Evolutionary conservation across 768 basidiomycete genomes (phyloP).

Genomic region (Myochromella boudieri): DNA sequence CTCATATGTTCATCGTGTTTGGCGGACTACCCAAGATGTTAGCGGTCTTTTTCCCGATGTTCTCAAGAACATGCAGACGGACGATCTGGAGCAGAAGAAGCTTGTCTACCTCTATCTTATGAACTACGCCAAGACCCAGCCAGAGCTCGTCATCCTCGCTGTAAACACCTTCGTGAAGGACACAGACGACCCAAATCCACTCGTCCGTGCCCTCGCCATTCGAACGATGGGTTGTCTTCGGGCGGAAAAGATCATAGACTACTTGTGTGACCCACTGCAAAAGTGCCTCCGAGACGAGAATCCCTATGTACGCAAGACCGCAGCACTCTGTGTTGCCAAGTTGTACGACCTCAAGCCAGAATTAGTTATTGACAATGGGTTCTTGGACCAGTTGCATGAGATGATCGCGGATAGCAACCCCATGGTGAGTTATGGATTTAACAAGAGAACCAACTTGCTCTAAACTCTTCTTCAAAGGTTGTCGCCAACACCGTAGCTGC

Average conservation of each 20-base stretch:
- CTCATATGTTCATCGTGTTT: slow-evolving; percentile 5
- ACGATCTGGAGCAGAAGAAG: slow-evolving; percentile 99
- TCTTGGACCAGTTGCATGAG: slow-evolving; percentile 83
- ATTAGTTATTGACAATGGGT: slow-evolving; percentile 92
- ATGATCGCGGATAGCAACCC: slow-evolving; percentile 96
- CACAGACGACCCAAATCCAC: slow-evolving; percentile 93
- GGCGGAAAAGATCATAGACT: slow-evolving; percentile 99
- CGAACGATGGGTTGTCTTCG: slow-evolving; percentile 97
- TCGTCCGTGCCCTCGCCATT: slow-evolving; percentile 94
- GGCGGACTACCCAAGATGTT: slow-evolving; percentile 53
- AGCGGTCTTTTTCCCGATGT: slow-evolving; percentile 97
- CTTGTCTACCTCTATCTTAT: slow-evolving; percentile 99
- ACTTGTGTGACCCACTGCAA: slow-evolving; percentile 92
- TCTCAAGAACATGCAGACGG: slow-evolving; percentile 99
- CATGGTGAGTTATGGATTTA: slow-evolving; percentile 58
- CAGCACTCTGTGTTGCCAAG: slow-evolving; percentile 95
- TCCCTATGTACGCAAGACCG: slow-evolving; percentile 98
- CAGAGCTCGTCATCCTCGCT: slow-evolving; percentile 97
- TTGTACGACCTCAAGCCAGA: slow-evolving; percentile 97
- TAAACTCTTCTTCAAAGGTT: slow-evolving; percentile 54
- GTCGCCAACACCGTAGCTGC: slow-evolving; percentile 97
- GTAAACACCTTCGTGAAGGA: slow-evolving; percentile 99
- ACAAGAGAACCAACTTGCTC: not conserved
- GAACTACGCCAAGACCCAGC: slow-evolving; percentile 99
- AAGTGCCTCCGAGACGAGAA: slow-evolving; percentile 94